These are phyloP conservation scores for Spongospora subterranea DNA, from an alignment of 208 protist species.

Conservation along the genomic window DNA sequence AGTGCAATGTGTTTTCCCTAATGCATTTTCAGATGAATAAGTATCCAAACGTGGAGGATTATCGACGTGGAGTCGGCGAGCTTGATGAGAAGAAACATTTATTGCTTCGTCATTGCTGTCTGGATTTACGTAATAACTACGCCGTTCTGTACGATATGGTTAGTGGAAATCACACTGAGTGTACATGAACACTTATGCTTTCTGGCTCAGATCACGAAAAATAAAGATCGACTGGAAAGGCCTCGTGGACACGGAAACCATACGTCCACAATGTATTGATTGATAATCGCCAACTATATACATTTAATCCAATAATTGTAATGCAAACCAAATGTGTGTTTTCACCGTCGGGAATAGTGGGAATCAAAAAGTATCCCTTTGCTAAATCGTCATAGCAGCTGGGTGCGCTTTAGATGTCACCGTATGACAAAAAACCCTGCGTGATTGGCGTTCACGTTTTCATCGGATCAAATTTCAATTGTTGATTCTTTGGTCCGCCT, in stretches of 20 bases:
- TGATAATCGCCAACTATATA: no score
- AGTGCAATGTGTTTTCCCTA: slow-evolving; percentile 58
- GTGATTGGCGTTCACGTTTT: no score
- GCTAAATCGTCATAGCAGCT: no score
- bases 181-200: not conserved
- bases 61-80: slow-evolving; percentile 67
- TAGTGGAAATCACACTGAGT: not conserved
- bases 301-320: no score
- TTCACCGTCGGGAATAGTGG: no score
- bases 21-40: slow-evolving; percentile 64
- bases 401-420: no score
- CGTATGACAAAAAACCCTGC: no score
- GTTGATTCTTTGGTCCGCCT: no score
- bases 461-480: no score
- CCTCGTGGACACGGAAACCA: slow-evolving; percentile 65
- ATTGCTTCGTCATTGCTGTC: slow-evolving; percentile 59
- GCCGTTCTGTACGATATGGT: slow-evolving; percentile 72
- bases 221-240: slow-evolving; percentile 76
- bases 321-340: no score
- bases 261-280: slow-evolving; percentile 40
- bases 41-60: slow-evolving; percentile 70
- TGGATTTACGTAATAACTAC: slow-evolving; percentile 80
- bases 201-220: slow-evolving; percentile 73
- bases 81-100: slow-evolving; percentile 77
- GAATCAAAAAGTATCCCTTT: no score